phyloP scores from a whole-genome alignment of 192 early-diverging fungal species.

The Coemansia nantahalensis region DNA sequence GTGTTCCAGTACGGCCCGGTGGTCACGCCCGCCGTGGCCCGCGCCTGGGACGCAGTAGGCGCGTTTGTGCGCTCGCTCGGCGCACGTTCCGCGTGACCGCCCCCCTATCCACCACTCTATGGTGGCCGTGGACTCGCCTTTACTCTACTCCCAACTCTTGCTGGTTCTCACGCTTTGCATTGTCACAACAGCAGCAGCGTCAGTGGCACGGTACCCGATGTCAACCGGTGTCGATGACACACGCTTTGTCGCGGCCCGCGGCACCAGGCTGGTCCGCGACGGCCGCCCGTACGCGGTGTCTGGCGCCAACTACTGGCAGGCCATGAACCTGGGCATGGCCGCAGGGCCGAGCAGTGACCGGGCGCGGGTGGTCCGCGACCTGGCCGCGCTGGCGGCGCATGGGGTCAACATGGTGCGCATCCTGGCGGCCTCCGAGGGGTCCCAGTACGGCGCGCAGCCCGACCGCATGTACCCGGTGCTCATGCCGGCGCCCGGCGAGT shows the following conservation, averaged over 20 bases:
- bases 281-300: slow-evolving; percentile 33
- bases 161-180: too few species aligned
- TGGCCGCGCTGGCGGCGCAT: slow-evolving; percentile 33
- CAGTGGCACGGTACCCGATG: too few species aligned
- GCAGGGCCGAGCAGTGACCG: slow-evolving; percentile 50
- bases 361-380: slow-evolving; percentile 55
- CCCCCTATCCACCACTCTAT: too few species aligned
- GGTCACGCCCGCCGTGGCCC: neutral
- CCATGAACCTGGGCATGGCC: slow-evolving; percentile 65
- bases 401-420: slow-evolving; percentile 65
- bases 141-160: too few species aligned
- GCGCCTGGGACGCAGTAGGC: slow-evolving; percentile 13
- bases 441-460: slow-evolving; percentile 52
- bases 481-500: slow-evolving; percentile 54
- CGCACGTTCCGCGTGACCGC: too few species aligned
- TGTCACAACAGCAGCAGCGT: neutral
- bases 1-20: slow-evolving; percentile 27
- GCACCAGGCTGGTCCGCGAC: slow-evolving; percentile 33
- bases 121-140: too few species aligned
- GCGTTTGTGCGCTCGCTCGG: slow-evolving; percentile 7
- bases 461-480: slow-evolving; percentile 60
- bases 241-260: slow-evolving; percentile 48
- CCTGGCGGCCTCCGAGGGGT: slow-evolving; percentile 62
- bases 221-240: neutral
- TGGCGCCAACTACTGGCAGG: slow-evolving; percentile 74